Evolutionary conservation across 345 rosid species (phyloP).

Genomic region (Sonneratia alba): DNA sequence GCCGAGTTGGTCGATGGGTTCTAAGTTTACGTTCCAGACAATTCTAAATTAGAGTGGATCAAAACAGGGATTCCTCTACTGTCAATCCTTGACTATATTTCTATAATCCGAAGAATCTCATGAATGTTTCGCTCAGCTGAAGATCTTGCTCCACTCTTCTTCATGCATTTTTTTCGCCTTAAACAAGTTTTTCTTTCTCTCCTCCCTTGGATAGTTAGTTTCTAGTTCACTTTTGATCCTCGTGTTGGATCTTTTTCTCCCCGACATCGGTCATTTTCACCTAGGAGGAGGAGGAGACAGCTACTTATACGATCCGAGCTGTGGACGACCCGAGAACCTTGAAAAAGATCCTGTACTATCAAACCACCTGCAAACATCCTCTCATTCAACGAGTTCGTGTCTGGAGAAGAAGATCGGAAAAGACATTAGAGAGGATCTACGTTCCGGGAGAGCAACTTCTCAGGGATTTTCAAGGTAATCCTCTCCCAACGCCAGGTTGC

Average conservation of each 20-base stretch:
- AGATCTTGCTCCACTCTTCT: no score
- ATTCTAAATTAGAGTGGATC: no score
- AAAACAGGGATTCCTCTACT: no score
- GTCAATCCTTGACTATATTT: no score
- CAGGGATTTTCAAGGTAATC: conserved; percentile 3
- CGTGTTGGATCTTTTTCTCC: neutral
- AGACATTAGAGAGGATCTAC: conserved; percentile 11
- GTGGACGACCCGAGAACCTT: conserved; percentile 14
- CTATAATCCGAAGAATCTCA: no score
- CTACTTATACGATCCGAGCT: conserved; percentile 11
- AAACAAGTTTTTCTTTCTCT: no score
- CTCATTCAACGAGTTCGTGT: conserved; percentile 10
- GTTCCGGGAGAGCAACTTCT: conserved; percentile 5
- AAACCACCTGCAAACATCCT: conserved; percentile 8
- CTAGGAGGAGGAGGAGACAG: conserved; percentile 11
- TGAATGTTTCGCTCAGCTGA: no score
- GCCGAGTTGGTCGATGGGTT: no score
- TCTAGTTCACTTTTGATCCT: neutral
- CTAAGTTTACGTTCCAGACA: no score
- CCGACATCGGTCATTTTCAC: conserved; percentile 4
- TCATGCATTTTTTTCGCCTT: no score
- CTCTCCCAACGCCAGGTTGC: no score
- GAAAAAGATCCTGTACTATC: conserved; percentile 13
- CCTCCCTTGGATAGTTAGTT: no score
- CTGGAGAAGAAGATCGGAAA: conserved; percentile 14